Evolutionary conservation across 2,329 filamentous ascomycete species (phyloP).

Genomic region (Calonectria crousiana): DNA sequence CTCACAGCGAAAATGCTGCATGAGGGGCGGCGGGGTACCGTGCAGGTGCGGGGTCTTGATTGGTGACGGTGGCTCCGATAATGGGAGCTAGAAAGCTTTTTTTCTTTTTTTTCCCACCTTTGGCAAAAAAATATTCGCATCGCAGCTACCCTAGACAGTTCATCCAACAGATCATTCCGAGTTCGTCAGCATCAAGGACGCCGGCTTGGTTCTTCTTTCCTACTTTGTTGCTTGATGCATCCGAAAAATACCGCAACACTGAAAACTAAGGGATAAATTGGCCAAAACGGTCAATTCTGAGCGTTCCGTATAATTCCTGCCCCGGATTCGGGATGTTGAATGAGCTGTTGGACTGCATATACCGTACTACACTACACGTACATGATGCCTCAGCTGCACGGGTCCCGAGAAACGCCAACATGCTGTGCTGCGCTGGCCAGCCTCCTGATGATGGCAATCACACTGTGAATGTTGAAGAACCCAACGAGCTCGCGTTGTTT

Average conservation of each 20-base stretch:
- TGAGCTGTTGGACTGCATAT: background rate
- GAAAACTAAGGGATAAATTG: background rate
- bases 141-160: background rate
- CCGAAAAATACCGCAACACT: background rate
- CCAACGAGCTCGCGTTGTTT: background rate
- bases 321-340: conserved; percentile 6
- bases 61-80: conserved; percentile 36
- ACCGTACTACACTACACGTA: background rate
- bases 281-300: background rate
- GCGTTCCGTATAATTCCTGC: background rate
- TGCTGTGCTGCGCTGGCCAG: background rate
- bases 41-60: conserved; percentile 43
- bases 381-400: background rate
- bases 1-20: conserved; percentile 12
- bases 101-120: background rate
- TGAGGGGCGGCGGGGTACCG: conserved; percentile 31
- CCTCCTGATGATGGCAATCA: background rate
- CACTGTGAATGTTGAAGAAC: background rate
- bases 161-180: background rate
- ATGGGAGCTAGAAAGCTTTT: conserved; percentile 23
- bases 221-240: background rate
- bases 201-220: background rate
- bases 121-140: background rate
- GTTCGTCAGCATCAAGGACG: background rate
- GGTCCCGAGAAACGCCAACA: background rate